Conservation (phyloP, 257 asterid species). For the Solanum tarapatanum region DNA sequence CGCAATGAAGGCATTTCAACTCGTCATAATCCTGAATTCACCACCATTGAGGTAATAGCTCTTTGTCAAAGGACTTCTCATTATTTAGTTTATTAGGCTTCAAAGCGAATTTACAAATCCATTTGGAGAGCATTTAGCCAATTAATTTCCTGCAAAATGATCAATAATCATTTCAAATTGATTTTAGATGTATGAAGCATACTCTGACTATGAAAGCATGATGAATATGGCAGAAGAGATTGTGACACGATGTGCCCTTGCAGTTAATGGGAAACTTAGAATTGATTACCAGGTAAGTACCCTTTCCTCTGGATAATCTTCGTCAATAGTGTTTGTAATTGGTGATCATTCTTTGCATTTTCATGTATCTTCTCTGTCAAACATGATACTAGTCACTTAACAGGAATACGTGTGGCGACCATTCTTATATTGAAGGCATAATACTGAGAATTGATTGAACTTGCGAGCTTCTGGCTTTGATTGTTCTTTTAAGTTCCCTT, state of each 20-base stretch:
- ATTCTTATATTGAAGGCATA: not conserved
- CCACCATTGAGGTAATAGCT: slow-evolving; percentile 84
- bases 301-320: not conserved
- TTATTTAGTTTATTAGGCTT: not conserved
- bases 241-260: slow-evolving; percentile 73
- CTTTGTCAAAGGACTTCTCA: not conserved
- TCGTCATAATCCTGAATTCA: slow-evolving; percentile 98
- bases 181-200: slow-evolving; percentile 89
- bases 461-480: not conserved
- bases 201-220: slow-evolving; percentile 93
- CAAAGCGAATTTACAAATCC: not conserved
- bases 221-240: slow-evolving; percentile 93
- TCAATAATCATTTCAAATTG: not conserved
- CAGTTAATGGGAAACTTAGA: slow-evolving; percentile 69
- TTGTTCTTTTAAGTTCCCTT: not conserved
- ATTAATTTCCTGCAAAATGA: not conserved
- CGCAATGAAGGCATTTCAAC: slow-evolving; percentile 97
- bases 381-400: not conserved
- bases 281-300: slow-evolving; percentile 72
- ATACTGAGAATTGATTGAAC: not conserved
- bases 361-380: not conserved
- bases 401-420: not conserved
- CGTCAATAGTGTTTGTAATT: not conserved
- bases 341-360: not conserved
- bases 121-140: not conserved